These are phyloP conservation scores for Ziziphus jujuba DNA, from an alignment of 306 rosid genomes.

Conservation along the genomic window DNA sequence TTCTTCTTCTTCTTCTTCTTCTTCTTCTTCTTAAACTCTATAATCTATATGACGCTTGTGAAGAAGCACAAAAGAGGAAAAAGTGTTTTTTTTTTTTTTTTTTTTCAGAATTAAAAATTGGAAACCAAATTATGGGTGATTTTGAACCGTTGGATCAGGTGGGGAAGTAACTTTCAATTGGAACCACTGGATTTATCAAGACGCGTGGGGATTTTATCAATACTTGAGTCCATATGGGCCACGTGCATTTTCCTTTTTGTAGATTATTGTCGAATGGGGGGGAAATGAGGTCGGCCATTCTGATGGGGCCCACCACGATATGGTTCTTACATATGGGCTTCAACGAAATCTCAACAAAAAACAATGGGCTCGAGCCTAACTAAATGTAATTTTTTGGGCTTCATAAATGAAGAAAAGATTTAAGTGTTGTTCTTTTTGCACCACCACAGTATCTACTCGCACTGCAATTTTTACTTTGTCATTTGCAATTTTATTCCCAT, in stretches of 20 bases:
- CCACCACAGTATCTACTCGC: no score
- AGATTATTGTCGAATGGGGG: not conserved
- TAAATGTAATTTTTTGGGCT: no score
- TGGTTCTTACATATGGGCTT: no score
- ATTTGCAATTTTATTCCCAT: no score
- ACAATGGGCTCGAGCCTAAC: no score
- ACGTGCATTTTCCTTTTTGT: slow-evolving; percentile 2
- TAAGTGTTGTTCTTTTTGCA: no score
- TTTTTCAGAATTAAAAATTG: slow-evolving; percentile 16
- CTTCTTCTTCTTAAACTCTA: slow-evolving; percentile 6
- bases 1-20: not conserved
- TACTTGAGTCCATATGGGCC: not conserved
- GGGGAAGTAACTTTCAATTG: slow-evolving; percentile 43
- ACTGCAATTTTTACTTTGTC: no score
- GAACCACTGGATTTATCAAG: slow-evolving; percentile 34
- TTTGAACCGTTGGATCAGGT: slow-evolving; percentile 44
- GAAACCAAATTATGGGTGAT: not conserved
- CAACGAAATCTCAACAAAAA: no score
- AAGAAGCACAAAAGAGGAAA: slow-evolving; percentile 16
- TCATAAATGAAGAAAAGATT: no score
- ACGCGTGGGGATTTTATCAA: not conserved
- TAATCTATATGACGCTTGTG: no score
- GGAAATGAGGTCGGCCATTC: no score
- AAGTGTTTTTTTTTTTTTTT: not conserved
- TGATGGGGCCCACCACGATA: no score